Conservation (phyloP, 2,329 filamentous ascomycete species). For the Phialophora expanda region DNA sequence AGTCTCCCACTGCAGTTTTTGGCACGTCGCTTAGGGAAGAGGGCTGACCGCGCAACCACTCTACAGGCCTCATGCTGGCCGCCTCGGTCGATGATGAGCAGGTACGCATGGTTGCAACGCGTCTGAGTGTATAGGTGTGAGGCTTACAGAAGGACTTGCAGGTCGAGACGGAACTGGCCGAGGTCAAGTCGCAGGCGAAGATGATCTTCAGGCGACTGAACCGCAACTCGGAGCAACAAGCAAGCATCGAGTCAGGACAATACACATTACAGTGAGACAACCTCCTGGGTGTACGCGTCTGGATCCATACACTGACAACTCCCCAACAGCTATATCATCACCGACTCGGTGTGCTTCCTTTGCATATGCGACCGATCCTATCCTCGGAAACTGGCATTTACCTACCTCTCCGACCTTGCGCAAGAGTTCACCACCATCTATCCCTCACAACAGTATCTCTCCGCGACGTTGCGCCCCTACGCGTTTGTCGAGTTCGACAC, state of each 20-base stretch:
- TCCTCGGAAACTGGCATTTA: slow-evolving; percentile 97
- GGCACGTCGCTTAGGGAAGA: not conserved
- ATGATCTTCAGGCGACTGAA: slow-evolving; percentile 86
- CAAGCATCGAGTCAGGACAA: slow-evolving; percentile 82
- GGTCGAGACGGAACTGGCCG: slow-evolving; percentile 75
- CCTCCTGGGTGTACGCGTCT: not conserved
- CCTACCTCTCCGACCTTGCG: slow-evolving; percentile 91
- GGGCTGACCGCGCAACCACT: slow-evolving; percentile 21
- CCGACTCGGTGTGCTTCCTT: slow-evolving; percentile 83
- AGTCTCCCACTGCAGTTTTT: not conserved
- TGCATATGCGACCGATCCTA: slow-evolving; percentile 93
- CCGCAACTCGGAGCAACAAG: slow-evolving; percentile 86
- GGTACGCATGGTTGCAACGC: slow-evolving; percentile 49
- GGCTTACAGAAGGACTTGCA: slow-evolving; percentile 40
- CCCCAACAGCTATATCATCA: slow-evolving; percentile 75
- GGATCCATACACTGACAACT: not conserved
- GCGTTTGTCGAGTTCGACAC: slow-evolving; percentile 98
- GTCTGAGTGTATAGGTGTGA: not conserved
- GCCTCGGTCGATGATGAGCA: slow-evolving; percentile 92
- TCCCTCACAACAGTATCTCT: slow-evolving; percentile 72
- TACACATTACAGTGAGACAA: slow-evolving; percentile 82
- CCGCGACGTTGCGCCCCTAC: slow-evolving; percentile 80
- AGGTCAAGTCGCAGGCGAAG: slow-evolving; percentile 90
- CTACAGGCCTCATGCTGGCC: slow-evolving; percentile 85
- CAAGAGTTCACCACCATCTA: slow-evolving; percentile 91